A percentile compares a stretch with the other conserved stretches of the same genome.
These are phyloP conservation scores for Daphne laureola DNA, from an alignment of 441 rosid species.

Conservation along the genomic window DNA sequence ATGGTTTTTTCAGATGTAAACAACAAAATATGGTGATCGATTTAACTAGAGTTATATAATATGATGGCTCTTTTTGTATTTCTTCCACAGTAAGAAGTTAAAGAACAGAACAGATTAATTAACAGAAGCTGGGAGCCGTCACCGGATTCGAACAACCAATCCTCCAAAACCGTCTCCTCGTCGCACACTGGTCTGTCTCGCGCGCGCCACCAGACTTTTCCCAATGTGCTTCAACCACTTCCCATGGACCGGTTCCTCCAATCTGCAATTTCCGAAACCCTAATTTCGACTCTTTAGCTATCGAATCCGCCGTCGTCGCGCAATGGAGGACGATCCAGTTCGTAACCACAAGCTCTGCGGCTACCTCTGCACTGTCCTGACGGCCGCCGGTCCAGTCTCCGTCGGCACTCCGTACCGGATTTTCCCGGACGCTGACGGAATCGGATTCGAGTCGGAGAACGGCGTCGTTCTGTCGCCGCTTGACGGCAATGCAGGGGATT, in stretches of 20 bases:
- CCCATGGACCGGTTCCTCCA: too few species aligned
- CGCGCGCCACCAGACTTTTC: neutral
- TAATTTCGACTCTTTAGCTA: neutral
- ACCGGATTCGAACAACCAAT: too few species aligned
- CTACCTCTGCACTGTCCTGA: conserved; percentile 50
- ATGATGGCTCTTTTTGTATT: too few species aligned
- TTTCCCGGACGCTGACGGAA: conserved; percentile 24
- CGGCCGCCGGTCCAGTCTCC: conserved; percentile 17
- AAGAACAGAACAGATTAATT: too few species aligned
- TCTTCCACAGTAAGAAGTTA: too few species aligned
- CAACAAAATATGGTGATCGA: too few species aligned
- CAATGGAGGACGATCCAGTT: conserved; percentile 13
- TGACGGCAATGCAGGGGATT: conserved; percentile 6
- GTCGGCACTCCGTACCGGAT: conserved; percentile 40
- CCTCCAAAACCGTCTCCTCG: too few species aligned
- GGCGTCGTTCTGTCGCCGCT: conserved; percentile 37
- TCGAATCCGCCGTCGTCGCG: neutral
- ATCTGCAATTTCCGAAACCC: neutral
- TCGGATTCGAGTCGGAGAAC: conserved; percentile 38
- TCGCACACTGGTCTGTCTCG: too few species aligned
- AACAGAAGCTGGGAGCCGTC: too few species aligned
- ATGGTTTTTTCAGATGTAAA: too few species aligned
- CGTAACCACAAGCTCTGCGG: conserved; percentile 67
- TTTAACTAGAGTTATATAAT: too few species aligned
- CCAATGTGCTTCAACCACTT: neutral